phyloP scores from a whole-genome alignment of 2,329 filamentous ascomycete species.

The Orbilia blumenaviensis region DNA sequence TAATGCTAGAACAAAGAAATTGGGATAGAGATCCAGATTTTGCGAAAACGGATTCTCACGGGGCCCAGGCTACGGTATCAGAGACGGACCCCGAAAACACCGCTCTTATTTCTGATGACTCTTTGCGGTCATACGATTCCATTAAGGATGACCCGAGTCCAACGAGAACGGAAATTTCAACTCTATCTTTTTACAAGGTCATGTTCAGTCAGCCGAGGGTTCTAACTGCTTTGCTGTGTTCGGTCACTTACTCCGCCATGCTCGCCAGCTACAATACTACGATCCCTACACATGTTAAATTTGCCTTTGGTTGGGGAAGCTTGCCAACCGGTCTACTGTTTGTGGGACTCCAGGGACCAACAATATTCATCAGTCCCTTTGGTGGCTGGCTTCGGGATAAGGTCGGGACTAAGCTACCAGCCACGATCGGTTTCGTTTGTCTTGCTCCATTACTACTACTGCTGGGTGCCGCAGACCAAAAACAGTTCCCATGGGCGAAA shows the following conservation, averaged over 20 bases:
- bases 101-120: background rate
- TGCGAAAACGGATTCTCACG: background rate
- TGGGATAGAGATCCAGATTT: too few species aligned
- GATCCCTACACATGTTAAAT: slow-evolving; percentile 56
- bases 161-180: background rate
- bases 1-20: slow-evolving; percentile 56
- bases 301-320: slow-evolving; percentile 56
- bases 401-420: slow-evolving; percentile 50
- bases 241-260: slow-evolving; percentile 38
- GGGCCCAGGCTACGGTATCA: background rate
- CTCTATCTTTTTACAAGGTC: slow-evolving; percentile 48
- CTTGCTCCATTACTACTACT: slow-evolving; percentile 58
- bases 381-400: slow-evolving; percentile 55
- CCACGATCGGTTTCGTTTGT: slow-evolving; percentile 56
- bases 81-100: background rate
- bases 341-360: slow-evolving; percentile 52
- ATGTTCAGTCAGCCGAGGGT: slow-evolving; percentile 52
- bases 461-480: slow-evolving; percentile 58
- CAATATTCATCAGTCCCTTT: slow-evolving; percentile 47
- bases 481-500: slow-evolving; percentile 57
- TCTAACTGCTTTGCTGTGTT: slow-evolving; percentile 32
- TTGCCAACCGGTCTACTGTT: slow-evolving; percentile 55
- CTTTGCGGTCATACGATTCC: background rate
- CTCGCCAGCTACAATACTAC: slow-evolving; percentile 56
- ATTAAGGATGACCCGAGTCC: background rate